phyloP scores from a whole-genome alignment of 148 eudicot species.

The Silene uniflora region DNA sequence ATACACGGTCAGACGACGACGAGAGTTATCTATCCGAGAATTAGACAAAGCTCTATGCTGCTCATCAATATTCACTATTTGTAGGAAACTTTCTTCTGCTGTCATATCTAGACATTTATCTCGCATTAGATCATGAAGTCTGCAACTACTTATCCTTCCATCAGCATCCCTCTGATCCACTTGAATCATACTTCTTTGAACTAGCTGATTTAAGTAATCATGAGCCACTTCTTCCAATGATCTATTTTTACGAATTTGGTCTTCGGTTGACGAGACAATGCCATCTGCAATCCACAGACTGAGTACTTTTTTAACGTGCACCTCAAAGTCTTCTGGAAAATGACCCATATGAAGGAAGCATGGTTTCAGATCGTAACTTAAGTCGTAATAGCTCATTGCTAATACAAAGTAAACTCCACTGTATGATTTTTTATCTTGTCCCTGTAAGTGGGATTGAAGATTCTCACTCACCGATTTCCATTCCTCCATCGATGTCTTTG shows the following conservation, averaged over 20 bases:
- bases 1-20: constrained; percentile 2
- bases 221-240: neutral
- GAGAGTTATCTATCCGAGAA: neutral
- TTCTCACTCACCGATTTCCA: neutral
- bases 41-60: neutral
- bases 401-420: neutral
- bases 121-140: neutral
- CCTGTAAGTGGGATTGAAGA: neutral
- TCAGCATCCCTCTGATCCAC: neutral
- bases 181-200: constrained; percentile 3
- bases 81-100: constrained; percentile 1
- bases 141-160: neutral
- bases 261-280: too few relatives aligned
- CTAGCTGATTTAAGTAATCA: neutral
- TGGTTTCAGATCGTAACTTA: neutral
- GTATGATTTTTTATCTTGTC: too few relatives aligned
- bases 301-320: neutral
- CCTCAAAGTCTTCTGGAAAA: neutral
- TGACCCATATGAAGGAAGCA: constrained; percentile 5
- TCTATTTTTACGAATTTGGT: neutral
- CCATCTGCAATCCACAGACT: neutral
- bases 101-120: neutral
- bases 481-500: neutral
- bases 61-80: neutral
- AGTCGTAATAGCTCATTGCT: constrained; percentile 1